A percentile compares a stretch with the other conserved stretches of the same genome.
phyloP scores from a whole-genome alignment of 2,329 filamentous ascomycete species.

The Aureobasidium melanogenum region DNA sequence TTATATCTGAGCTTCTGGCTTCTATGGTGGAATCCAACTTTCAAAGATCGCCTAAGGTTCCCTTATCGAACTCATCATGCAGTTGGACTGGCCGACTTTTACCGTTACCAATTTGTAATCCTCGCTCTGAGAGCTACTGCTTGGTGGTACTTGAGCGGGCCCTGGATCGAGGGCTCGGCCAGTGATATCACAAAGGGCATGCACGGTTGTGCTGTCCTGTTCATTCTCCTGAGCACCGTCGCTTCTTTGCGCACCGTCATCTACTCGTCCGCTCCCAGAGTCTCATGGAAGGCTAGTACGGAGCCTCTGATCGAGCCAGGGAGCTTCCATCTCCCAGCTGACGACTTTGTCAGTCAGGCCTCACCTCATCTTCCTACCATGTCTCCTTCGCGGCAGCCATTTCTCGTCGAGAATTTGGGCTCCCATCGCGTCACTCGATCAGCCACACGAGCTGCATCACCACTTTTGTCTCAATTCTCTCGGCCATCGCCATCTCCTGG shows the following conservation, averaged over 20 bases:
- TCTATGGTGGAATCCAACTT: slow-evolving; percentile 26
- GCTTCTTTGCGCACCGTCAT: slow-evolving; percentile 12
- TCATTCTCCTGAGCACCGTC: slow-evolving; percentile 36
- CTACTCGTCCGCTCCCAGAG: not conserved
- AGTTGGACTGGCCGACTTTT: slow-evolving; percentile 50
- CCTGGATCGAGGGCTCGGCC: slow-evolving; percentile 4
- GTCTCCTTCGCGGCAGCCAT: slow-evolving; percentile 15
- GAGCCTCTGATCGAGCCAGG: slow-evolving; percentile 13
- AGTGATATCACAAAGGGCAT: slow-evolving; percentile 30
- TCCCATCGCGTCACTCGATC: slow-evolving; percentile 15
- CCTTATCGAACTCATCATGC: slow-evolving; percentile 21
- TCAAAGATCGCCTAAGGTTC: slow-evolving; percentile 21
- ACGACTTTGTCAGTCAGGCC: slow-evolving; percentile 25
- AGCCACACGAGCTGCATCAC: slow-evolving; percentile 6
- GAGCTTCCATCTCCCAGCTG: slow-evolving; percentile 26
- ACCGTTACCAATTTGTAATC: slow-evolving; percentile 54
- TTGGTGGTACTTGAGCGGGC: slow-evolving; percentile 24
- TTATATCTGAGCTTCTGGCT: slow-evolving; percentile 19
- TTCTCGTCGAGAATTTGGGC: slow-evolving; percentile 28
- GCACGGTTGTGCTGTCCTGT: slow-evolving; percentile 47
- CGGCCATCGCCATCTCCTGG: not conserved
- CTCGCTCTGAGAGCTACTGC: slow-evolving; percentile 45
- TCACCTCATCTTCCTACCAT: slow-evolving; percentile 1
- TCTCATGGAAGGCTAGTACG: slow-evolving; percentile 11
- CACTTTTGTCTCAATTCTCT: slow-evolving; percentile 15